phyloP scores from a whole-genome alignment of 1,139 yeast genomes.

The Debaryomycetaceae sp. region DNA sequence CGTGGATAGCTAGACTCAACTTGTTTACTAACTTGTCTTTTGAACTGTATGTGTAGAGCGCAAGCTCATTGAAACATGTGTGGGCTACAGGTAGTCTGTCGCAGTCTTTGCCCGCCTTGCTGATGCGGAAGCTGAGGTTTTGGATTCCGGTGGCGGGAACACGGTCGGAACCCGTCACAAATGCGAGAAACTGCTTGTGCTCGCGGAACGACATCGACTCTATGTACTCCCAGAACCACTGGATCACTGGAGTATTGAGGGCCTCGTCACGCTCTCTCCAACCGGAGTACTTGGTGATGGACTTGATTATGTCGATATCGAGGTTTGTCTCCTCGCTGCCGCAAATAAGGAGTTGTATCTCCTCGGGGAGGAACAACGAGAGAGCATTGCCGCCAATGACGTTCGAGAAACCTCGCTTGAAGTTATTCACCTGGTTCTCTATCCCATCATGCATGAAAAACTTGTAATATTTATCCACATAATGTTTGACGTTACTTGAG shows the following conservation, averaged over 20 bases:
- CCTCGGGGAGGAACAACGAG: conserved; percentile 74
- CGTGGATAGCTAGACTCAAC: conserved; percentile 63
- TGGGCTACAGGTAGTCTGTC: conserved; percentile 77
- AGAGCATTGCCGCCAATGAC: conserved; percentile 83
- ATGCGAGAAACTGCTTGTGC: conserved; percentile 64
- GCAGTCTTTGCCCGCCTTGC: conserved; percentile 46
- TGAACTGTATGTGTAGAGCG: conserved; percentile 61
- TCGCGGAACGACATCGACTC: conserved; percentile 36
- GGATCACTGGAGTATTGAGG: conserved; percentile 35
- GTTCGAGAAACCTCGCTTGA: conserved; percentile 65
- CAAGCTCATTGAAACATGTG: conserved; percentile 89
- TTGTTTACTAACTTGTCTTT: conserved; percentile 53
- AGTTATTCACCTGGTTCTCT: conserved; percentile 49
- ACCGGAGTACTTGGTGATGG: conserved; percentile 71
- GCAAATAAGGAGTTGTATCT: conserved; percentile 71
- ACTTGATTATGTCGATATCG: conserved; percentile 63
- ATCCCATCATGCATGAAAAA: conserved; percentile 60
- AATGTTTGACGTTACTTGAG: conserved; percentile 50
- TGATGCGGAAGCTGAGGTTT: conserved; percentile 65
- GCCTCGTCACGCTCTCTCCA: conserved; percentile 45
- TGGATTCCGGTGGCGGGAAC: conserved; percentile 90
- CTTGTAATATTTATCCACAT: conserved; percentile 58
- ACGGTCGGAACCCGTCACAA: conserved; percentile 88
- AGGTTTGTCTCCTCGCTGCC: conserved; percentile 68
- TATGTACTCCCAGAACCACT: conserved; percentile 87